These are phyloP conservation scores for Arthrobotrys musiformis DNA, from an alignment of 2,329 filamentous ascomycete species.

Conservation along the genomic window DNA sequence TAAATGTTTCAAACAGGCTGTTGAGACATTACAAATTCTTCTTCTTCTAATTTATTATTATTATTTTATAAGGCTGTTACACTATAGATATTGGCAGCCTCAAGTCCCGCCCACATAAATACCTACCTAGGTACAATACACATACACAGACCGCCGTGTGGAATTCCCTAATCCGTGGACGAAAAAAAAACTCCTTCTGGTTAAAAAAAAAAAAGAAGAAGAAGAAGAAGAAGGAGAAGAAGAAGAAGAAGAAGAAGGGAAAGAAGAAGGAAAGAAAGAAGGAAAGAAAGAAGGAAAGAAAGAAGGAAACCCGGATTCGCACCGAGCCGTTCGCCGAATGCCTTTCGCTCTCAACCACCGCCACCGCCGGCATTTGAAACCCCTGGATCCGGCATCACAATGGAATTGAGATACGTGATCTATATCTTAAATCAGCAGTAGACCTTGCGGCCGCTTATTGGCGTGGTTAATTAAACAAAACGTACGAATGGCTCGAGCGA, in stretches of 20 bases:
- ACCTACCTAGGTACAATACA: no score
- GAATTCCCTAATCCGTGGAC: background rate
- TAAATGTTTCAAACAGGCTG: background rate
- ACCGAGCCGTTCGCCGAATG: background rate
- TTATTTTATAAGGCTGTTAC: background rate
- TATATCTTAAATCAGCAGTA: constrained; percentile 60
- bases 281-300: no score
- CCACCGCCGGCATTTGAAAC: background rate
- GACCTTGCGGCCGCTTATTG: constrained; percentile 39
- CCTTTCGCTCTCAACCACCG: no score
- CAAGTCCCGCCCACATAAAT: no score
- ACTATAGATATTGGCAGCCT: background rate
- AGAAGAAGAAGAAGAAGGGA: no score
- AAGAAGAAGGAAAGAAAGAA: no score
- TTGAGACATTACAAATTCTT: background rate
- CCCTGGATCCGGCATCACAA: constrained; percentile 75
- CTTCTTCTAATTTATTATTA: background rate
- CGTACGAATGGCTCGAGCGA: constrained; percentile 83
- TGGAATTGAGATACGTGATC: constrained; percentile 77
- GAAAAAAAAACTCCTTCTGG: background rate
- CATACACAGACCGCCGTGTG: background rate
- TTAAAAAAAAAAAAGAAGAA: no score
- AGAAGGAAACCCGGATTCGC: no score
- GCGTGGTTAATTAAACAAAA: constrained; percentile 59
- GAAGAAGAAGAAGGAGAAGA: no score